Evolutionary conservation across 345 rosid genomes (phyloP).

Genomic region (Eucalyptus marginata): DNA sequence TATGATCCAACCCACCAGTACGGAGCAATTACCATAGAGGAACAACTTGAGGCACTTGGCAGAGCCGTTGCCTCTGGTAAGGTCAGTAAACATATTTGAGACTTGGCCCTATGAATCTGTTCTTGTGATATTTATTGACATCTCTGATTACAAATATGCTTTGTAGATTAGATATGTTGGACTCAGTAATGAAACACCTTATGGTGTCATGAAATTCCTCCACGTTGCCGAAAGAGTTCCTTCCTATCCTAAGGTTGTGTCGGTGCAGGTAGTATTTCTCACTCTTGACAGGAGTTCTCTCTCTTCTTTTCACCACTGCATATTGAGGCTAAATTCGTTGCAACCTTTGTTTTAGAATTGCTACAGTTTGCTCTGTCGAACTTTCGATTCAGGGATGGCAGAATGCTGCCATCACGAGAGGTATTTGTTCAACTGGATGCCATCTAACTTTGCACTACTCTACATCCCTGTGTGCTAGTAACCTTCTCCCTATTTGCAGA

Average conservation of each 20-base stretch:
- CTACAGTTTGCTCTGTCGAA: constrained; percentile 43
- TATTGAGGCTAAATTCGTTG: neutral
- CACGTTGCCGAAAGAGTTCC: constrained; percentile 25
- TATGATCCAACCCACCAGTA: constrained; percentile 32
- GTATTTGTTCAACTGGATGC: constrained; percentile 1
- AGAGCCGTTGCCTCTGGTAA: constrained; percentile 40
- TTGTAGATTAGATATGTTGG: constrained; percentile 48
- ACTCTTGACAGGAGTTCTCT: neutral
- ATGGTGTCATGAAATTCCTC: constrained; percentile 48
- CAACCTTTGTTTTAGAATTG: constrained; percentile 23
- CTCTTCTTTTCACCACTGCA: neutral
- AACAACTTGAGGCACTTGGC: constrained; percentile 49
- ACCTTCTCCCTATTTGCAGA: neutral
- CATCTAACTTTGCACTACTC: neutral
- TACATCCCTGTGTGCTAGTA: neutral
- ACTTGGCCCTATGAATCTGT: neutral
- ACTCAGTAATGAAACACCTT: constrained; percentile 55
- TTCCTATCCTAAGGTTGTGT: constrained; percentile 23
- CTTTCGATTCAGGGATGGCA: constrained; percentile 48
- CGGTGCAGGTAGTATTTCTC: constrained; percentile 27
- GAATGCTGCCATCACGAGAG: constrained; percentile 59
- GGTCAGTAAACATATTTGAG: constrained; percentile 8
- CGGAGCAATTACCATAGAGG: constrained; percentile 28
- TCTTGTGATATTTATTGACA: neutral
- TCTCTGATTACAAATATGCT: neutral